These are phyloP conservation scores for Gloeostereum incarnatum DNA, from an alignment of 768 basidiomycete species.

Conservation along the genomic window DNA sequence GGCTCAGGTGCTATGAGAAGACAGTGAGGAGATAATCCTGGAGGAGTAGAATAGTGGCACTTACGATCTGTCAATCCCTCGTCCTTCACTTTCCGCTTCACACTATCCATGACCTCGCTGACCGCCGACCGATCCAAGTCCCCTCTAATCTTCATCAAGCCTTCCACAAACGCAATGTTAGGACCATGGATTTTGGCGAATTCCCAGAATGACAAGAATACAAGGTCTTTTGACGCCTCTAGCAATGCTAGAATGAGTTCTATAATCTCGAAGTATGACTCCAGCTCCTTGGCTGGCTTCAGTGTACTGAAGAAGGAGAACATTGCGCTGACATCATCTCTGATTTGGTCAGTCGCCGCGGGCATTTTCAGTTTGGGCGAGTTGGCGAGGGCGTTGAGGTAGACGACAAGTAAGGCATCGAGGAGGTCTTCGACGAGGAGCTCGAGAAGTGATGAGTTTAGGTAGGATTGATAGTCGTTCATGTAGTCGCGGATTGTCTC, in stretches of 20 bases:
- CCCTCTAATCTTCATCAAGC: slow-evolving; percentile 79
- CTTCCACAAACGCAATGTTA: slow-evolving; percentile 85
- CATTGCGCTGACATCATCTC: slow-evolving; percentile 67
- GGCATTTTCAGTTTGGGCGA: slow-evolving; percentile 85
- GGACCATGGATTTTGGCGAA: slow-evolving; percentile 94
- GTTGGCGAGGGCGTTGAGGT: slow-evolving; percentile 81
- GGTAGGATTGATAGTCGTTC: slow-evolving; percentile 85
- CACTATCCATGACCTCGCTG: slow-evolving; percentile 87
- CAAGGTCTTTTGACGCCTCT: slow-evolving; percentile 80
- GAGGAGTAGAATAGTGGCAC: slow-evolving; percentile 17
- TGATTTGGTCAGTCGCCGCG: slow-evolving; percentile 72
- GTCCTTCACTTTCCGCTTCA: slow-evolving; percentile 88
- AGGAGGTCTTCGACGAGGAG: slow-evolving; percentile 88
- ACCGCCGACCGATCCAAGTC: slow-evolving; percentile 87
- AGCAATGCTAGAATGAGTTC: slow-evolving; percentile 77
- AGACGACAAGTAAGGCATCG: slow-evolving; percentile 82
- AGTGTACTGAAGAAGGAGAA: slow-evolving; percentile 76
- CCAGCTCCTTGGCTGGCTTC: slow-evolving; percentile 73
- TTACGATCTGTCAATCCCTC: slow-evolving; percentile 76
- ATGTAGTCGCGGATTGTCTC: slow-evolving; percentile 97
- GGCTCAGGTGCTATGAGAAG: slow-evolving; percentile 55
- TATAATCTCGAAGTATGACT: slow-evolving; percentile 76
- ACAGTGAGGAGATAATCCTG: slow-evolving; percentile 8
- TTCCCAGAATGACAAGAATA: slow-evolving; percentile 87
- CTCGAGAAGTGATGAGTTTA: slow-evolving; percentile 87